Conservation (phyloP, 495 filamentous ascomycete genomes). For the Podospora appendiculata region DNA sequence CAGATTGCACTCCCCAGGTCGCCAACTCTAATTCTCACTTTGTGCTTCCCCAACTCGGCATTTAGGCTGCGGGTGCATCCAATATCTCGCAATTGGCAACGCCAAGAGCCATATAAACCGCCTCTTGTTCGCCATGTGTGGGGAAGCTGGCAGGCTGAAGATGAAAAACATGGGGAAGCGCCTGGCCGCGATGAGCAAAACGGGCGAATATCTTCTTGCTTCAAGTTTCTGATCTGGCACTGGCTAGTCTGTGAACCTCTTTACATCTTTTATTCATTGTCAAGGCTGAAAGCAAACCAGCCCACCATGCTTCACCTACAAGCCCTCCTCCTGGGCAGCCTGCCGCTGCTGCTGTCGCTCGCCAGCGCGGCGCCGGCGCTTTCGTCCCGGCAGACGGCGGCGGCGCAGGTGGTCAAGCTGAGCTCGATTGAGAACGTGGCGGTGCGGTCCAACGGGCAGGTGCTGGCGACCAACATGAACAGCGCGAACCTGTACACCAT, state of each 20-base stretch:
- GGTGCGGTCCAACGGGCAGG: conserved; percentile 34
- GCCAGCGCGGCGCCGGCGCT: conserved; percentile 15
- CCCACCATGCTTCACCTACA: conserved; percentile 17
- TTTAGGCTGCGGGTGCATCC: conserved; percentile 7
- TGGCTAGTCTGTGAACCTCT: not conserved
- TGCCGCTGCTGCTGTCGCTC: conserved; percentile 15
- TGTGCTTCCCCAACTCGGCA: conserved; percentile 1
- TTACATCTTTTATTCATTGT: not conserved
- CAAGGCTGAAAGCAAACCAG: too few species aligned
- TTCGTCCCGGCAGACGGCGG: conserved; percentile 19
- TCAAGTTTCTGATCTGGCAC: too few species aligned
- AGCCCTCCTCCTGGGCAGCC: conserved; percentile 12
- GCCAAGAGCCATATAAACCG: conserved; percentile 10
- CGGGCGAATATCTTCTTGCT: too few species aligned
- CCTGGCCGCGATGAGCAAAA: too few species aligned
- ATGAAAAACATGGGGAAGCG: not conserved
- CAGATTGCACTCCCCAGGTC: not conserved
- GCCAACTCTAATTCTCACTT: not conserved
- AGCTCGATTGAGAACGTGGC: conserved; percentile 41
- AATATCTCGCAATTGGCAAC: conserved; percentile 6
- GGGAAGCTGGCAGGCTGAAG: not conserved
- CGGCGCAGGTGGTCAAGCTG: conserved; percentile 22
- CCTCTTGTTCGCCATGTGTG: conserved; percentile 2
- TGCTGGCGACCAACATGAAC: conserved; percentile 37
- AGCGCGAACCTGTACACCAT: conserved; percentile 23